A percentile compares a stretch with the other conserved stretches of the same genome.
Evolutionary conservation across 1,139 yeast species (phyloP).

Genomic region (Magnusiomyces paraingens): DNA sequence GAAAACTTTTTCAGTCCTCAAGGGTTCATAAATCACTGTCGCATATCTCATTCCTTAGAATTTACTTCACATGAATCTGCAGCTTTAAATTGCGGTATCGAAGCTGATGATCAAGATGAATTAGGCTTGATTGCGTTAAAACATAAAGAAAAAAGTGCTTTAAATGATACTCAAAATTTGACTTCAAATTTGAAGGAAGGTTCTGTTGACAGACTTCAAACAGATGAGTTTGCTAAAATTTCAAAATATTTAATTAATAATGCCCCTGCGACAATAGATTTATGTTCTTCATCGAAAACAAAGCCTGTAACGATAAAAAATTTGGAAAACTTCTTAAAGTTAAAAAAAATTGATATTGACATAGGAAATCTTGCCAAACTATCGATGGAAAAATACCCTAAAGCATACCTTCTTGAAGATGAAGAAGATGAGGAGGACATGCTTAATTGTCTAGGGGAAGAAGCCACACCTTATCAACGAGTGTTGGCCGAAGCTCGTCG

Average conservation of each 20-base stretch:
- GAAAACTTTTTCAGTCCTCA: constrained; percentile 72
- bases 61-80: constrained; percentile 72
- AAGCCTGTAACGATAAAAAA: constrained; percentile 15
- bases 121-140: constrained; percentile 38
- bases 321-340: constrained; percentile 16
- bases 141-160: constrained; percentile 19
- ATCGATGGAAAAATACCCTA: constrained; percentile 27
- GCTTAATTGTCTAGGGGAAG: constrained; percentile 18
- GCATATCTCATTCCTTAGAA: constrained; percentile 68
- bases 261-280: not conserved
- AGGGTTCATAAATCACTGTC: constrained; percentile 70
- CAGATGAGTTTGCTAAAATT: not conserved
- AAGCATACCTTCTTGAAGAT: constrained; percentile 31
- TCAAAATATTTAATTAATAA: not conserved
- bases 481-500: constrained; percentile 27
- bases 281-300: constrained; percentile 3
- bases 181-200: too few species aligned
- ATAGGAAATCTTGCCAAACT: constrained; percentile 27
- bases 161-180: too few species aligned
- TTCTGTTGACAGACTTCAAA: too few species aligned
- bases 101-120: constrained; percentile 54
- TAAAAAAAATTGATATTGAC: constrained; percentile 18
- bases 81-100: constrained; percentile 61
- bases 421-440: constrained; percentile 26
- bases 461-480: constrained; percentile 24